These are phyloP conservation scores for Salvia rosmarinus DNA, from an alignment of 257 asterid species.

Conservation along the genomic window DNA sequence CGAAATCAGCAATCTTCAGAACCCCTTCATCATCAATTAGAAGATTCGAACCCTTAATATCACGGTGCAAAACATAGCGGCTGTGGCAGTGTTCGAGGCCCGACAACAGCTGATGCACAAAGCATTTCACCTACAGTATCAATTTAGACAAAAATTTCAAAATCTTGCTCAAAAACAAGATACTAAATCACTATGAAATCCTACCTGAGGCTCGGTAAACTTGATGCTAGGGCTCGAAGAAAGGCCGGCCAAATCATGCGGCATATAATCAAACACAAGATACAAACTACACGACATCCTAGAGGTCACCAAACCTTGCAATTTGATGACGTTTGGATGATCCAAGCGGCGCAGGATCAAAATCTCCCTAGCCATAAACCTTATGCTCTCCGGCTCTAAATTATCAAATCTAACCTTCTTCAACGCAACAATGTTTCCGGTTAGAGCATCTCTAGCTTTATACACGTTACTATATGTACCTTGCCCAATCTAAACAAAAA, in stretches of 20 bases:
- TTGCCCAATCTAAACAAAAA: slow-evolving; percentile 48
- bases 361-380: slow-evolving; percentile 59
- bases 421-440: slow-evolving; percentile 47
- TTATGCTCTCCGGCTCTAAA: slow-evolving; percentile 56
- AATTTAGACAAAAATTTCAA: not conserved
- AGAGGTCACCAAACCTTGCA: slow-evolving; percentile 51
- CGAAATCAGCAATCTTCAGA: slow-evolving; percentile 72
- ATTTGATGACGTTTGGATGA: slow-evolving; percentile 47
- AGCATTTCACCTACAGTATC: slow-evolving; percentile 56
- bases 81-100: slow-evolving; percentile 69
- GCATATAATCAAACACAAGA: slow-evolving; percentile 68
- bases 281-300: slow-evolving; percentile 51
- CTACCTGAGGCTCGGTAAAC: slow-evolving; percentile 69
- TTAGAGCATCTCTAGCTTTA: slow-evolving; percentile 45
- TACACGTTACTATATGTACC: slow-evolving; percentile 58
- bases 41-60: slow-evolving; percentile 62
- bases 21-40: slow-evolving; percentile 49
- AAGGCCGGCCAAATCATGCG: slow-evolving; percentile 73
- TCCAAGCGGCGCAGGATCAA: slow-evolving; percentile 52
- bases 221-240: slow-evolving; percentile 51
- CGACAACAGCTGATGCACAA: slow-evolving; percentile 51
- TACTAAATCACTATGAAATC: not conserved
- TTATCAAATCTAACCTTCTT: slow-evolving; percentile 55
- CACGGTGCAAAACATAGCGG: slow-evolving; percentile 60
- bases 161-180: not conserved